These are phyloP conservation scores for Pluteus cervinus DNA, from an alignment of 768 basidiomycete genomes.

Conservation along the genomic window DNA sequence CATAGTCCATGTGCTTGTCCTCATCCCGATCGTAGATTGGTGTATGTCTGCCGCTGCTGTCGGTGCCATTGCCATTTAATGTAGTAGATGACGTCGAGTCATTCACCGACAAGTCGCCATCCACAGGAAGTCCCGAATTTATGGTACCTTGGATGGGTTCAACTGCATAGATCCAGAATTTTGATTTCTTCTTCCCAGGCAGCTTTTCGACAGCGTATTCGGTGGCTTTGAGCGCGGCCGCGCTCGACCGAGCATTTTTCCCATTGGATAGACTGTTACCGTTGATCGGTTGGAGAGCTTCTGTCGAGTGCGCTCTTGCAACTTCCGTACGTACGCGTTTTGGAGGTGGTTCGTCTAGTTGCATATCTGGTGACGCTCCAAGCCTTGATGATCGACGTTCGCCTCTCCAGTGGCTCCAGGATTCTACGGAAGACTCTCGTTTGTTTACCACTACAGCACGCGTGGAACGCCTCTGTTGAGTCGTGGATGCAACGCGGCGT, in stretches of 20 bases:
- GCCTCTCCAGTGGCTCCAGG: slow-evolving; percentile 60
- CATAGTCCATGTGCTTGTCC: slow-evolving; percentile 18
- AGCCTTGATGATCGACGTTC: slow-evolving; percentile 69
- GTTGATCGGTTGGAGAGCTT: slow-evolving; percentile 41
- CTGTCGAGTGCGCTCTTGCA: slow-evolving; percentile 64
- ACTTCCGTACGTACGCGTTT: slow-evolving; percentile 80
- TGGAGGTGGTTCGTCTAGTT: slow-evolving; percentile 38
- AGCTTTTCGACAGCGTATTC: slow-evolving; percentile 74
- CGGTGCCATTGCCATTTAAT: slow-evolving; percentile 7
- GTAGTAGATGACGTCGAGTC: not conserved
- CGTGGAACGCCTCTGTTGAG: slow-evolving; percentile 46
- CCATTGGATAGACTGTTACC: slow-evolving; percentile 27
- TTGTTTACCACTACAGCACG: slow-evolving; percentile 46
- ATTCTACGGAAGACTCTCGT: slow-evolving; percentile 46
- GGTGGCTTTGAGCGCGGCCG: slow-evolving; percentile 62
- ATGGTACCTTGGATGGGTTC: slow-evolving; percentile 53
- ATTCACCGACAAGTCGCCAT: no score
- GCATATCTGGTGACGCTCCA: slow-evolving; percentile 47
- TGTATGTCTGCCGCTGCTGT: slow-evolving; percentile 10
- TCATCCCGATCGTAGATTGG: no score
- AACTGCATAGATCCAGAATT: slow-evolving; percentile 86
- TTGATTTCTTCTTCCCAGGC: slow-evolving; percentile 78
- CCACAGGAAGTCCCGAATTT: no score
- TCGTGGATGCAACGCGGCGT: slow-evolving; percentile 23
- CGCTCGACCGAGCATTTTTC: slow-evolving; percentile 45